Percentiles rank a stretch among this genome's conserved stretches.
These are phyloP conservation scores for Marasmius oreades DNA, from an alignment of 1,284 basidiomycete species.

Conservation along the genomic window DNA sequence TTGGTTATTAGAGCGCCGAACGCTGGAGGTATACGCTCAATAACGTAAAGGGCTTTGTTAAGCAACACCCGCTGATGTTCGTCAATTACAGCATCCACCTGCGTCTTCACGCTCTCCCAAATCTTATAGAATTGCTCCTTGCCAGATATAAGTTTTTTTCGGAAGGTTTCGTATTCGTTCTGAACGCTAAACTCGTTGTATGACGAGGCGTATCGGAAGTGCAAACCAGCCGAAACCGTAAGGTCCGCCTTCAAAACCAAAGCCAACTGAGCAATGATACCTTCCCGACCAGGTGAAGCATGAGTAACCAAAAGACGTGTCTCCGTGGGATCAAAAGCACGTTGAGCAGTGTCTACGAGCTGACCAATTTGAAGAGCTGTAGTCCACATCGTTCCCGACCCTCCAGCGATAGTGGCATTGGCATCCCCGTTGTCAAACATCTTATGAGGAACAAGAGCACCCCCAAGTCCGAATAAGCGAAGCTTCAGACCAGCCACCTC, in stretches of 20 bases:
- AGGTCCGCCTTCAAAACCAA: constrained; percentile 92
- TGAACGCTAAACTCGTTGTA: constrained; percentile 98
- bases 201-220: constrained; percentile 94
- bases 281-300: constrained; percentile 90
- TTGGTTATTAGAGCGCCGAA: constrained; percentile 51
- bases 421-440: constrained; percentile 98
- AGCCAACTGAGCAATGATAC: constrained; percentile 87
- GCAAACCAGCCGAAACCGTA: constrained; percentile 91
- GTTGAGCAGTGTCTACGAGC: constrained; percentile 94
- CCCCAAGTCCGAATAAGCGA: constrained; percentile 91
- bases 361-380: constrained; percentile 97
- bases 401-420: constrained; percentile 93
- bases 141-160: constrained; percentile 75
- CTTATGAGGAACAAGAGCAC: constrained; percentile 94
- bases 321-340: constrained; percentile 90
- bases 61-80: constrained; percentile 87
- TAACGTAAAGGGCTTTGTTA: constrained; percentile 85
- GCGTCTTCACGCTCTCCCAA: constrained; percentile 90
- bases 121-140: constrained; percentile 87
- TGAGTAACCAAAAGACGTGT: constrained; percentile 93
- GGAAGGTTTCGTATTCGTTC: constrained; percentile 85
- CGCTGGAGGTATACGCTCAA: constrained; percentile 74
- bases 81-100: constrained; percentile 91
- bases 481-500: constrained; percentile 94
- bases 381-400: constrained; percentile 98